These are phyloP conservation scores for Phascolomyces articulosus DNA, from an alignment of 371 early-diverging fungal species.

Conservation along the genomic window DNA sequence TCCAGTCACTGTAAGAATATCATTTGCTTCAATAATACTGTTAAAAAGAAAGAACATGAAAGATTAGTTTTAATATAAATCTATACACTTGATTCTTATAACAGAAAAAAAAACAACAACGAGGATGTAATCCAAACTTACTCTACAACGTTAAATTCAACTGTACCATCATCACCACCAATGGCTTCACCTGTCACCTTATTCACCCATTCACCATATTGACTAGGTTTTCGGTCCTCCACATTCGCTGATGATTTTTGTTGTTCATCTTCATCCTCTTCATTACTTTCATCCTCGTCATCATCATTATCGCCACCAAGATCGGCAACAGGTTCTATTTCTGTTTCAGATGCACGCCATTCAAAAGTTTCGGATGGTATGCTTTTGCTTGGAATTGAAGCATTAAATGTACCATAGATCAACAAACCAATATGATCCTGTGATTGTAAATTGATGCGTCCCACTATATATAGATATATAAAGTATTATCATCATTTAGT, in stretches of 20 bases:
- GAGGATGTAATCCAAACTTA: constrained; percentile 50
- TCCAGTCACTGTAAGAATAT: constrained; percentile 77
- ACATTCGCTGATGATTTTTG: constrained; percentile 12
- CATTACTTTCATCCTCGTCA: constrained; percentile 16
- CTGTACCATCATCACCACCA: constrained; percentile 57
- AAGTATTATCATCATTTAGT: too few species aligned
- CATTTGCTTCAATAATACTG: constrained; percentile 75
- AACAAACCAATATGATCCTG: constrained; percentile 95
- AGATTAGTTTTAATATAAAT: neutral
- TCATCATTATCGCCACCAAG: constrained; percentile 20
- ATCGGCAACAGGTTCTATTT: constrained; percentile 9
- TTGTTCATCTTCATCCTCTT: constrained; percentile 22
- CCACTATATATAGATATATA: constrained; percentile 56
- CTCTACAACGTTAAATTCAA: constrained; percentile 66
- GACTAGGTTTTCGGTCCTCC: constrained; percentile 35
- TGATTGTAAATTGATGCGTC: constrained; percentile 91
- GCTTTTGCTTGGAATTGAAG: constrained; percentile 84
- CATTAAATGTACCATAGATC: constrained; percentile 93
- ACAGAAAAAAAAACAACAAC: neutral
- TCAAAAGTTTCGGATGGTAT: constrained; percentile 78
- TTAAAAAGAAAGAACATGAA: neutral
- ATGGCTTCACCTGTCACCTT: constrained; percentile 57
- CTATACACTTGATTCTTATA: neutral
- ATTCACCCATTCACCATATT: constrained; percentile 64
- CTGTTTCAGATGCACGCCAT: constrained; percentile 56